Conservation (phyloP, 1,284 basidiomycete genomes). For the Apiotrichum laibachii region DNA sequence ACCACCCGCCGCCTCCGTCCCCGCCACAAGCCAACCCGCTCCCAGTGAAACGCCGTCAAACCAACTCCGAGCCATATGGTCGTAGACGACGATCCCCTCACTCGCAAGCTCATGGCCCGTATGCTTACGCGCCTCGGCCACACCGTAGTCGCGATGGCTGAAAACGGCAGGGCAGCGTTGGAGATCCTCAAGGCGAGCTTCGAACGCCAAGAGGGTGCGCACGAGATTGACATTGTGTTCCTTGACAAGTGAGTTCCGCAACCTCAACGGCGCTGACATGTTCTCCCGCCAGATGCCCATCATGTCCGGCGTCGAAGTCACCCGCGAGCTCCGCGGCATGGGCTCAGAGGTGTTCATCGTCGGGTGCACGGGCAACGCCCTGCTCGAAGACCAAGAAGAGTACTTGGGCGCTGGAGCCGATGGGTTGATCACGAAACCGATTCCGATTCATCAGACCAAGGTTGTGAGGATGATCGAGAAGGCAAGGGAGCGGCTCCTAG, state of each 20-base stretch:
- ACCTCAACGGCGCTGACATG: no score
- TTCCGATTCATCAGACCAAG: conserved; percentile 42
- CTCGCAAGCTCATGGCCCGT: conserved; percentile 75
- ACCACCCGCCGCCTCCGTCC: conserved; percentile 25
- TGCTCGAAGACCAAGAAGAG: conserved; percentile 64
- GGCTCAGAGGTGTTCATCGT: conserved; percentile 66
- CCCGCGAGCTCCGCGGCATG: conserved; percentile 63
- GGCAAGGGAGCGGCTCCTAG: no score
- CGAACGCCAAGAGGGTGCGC: background rate
- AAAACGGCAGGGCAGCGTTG: conserved; percentile 78
- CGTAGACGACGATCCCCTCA: conserved; percentile 53
- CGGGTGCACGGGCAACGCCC: conserved; percentile 54
- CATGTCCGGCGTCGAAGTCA: conserved; percentile 71
- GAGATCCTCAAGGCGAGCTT: conserved; percentile 59
- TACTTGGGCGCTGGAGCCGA: conserved; percentile 75
- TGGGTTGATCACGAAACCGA: conserved; percentile 43
- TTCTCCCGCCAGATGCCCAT: conserved; percentile 57
- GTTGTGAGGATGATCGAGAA: no score
- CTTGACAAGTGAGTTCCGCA: conserved; percentile 8
- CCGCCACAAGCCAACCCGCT: conserved; percentile 33
- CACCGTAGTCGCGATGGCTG: conserved; percentile 65
- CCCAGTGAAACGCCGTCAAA: no score
- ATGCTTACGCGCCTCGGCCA: conserved; percentile 77
- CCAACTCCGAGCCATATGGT: conserved; percentile 43
- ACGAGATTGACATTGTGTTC: conserved; percentile 15